phyloP scores from a whole-genome alignment of 2,329 filamentous ascomycete genomes.

The Colletotrichum spinosum region DNA sequence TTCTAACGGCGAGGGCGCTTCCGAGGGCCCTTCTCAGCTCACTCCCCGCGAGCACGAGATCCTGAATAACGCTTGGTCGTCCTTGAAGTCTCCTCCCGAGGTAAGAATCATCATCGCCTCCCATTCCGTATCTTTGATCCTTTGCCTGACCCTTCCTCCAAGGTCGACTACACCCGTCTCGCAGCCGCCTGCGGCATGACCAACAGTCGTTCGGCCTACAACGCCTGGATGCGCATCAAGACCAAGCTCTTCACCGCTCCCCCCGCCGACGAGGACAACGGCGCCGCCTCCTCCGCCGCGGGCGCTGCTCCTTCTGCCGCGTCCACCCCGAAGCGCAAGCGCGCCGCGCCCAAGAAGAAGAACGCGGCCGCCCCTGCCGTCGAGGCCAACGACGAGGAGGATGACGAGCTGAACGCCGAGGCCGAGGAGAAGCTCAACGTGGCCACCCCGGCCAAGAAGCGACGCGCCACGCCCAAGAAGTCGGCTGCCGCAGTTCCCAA shows the following conservation, averaged over 20 bases:
- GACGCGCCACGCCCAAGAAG: constrained; percentile 26
- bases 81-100: constrained; percentile 43
- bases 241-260: constrained; percentile 41
- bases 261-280: constrained; percentile 9
- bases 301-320: constrained; percentile 24
- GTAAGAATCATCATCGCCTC: constrained; percentile 30
- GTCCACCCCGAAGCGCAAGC: constrained; percentile 39
- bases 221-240: constrained; percentile 42
- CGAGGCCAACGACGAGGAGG: constrained; percentile 12
- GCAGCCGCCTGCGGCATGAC: constrained; percentile 41
- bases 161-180: constrained; percentile 43
- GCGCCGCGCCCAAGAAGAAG: constrained; percentile 21
- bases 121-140: not conserved
- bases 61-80: constrained; percentile 41
- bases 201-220: constrained; percentile 41
- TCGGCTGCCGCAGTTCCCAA: not conserved
- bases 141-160: constrained; percentile 1
- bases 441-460: constrained; percentile 30
- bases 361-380: not conserved
- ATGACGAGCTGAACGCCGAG: constrained; percentile 9
- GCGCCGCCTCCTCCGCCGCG: constrained; percentile 21
- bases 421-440: constrained; percentile 32
- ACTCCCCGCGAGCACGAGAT: constrained; percentile 42
- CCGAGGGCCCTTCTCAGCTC: constrained; percentile 16
- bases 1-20: too few relatives aligned